Conservation (phyloP, 2,329 filamentous ascomycete species). For the Lasiodiplodia gonubiensis region DNA sequence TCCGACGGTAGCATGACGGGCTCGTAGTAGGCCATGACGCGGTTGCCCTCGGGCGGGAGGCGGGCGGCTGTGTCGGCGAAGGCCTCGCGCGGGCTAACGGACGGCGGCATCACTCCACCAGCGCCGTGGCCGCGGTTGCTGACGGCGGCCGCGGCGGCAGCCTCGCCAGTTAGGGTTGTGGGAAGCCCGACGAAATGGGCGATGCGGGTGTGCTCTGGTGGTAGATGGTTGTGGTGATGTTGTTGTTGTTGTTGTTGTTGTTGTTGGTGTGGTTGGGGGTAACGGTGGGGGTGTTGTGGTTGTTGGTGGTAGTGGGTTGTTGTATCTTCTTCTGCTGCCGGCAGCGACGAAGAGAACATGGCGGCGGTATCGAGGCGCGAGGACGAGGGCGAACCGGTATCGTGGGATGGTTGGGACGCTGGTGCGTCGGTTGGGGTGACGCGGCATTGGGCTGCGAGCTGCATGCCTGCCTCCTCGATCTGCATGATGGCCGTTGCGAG, state of each 20-base stretch:
- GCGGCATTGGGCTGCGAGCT: neutral
- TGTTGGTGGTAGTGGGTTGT: neutral
- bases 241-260: neutral
- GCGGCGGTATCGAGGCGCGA: slow-evolving; percentile 15
- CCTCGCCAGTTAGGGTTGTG: neutral
- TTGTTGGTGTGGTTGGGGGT: neutral
- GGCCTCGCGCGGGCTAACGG: neutral
- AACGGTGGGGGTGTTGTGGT: neutral
- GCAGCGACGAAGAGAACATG: neutral
- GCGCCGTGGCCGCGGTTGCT: slow-evolving; percentile 14
- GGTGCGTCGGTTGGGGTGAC: neutral
- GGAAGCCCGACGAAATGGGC: slow-evolving; percentile 13
- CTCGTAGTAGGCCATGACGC: slow-evolving; percentile 12
- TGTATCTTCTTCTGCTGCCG: neutral
- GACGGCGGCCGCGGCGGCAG: slow-evolving; percentile 10
- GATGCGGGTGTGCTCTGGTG: neutral
- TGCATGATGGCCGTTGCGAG: slow-evolving; percentile 15
- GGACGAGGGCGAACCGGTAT: slow-evolving; percentile 27
- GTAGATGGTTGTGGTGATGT: neutral
- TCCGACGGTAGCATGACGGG: neutral
- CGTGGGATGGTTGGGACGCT: slow-evolving; percentile 33
- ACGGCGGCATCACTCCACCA: slow-evolving; percentile 32
- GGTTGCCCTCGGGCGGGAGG: neutral
- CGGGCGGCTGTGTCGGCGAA: slow-evolving; percentile 1
- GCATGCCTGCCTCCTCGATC: slow-evolving; percentile 13